Conservation (phyloP, 768 basidiomycete genomes). For the Termitomyces sp. region DNA sequence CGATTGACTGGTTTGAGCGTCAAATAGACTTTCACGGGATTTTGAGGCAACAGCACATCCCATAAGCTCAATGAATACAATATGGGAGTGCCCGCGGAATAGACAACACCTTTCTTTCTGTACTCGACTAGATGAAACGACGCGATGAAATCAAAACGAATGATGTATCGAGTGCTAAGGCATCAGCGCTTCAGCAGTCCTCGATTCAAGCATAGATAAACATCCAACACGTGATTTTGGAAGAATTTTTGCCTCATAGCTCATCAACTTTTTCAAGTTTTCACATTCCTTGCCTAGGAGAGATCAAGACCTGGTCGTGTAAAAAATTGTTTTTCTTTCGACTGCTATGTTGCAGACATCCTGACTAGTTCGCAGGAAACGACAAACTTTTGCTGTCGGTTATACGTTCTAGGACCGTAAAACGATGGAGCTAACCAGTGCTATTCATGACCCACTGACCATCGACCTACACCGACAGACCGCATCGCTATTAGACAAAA, state of each 20-base stretch:
- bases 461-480: constrained; percentile 56
- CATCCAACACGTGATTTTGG: not conserved
- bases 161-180: no score
- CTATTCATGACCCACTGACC: constrained; percentile 49
- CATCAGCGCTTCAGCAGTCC: no score
- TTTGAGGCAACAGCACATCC: no score
- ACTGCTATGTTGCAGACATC: not conserved
- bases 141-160: no score
- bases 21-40: no score
- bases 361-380: not conserved
- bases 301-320: not conserved
- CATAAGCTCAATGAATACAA: no score
- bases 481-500: constrained; percentile 33
- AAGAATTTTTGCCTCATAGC: not conserved
- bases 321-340: not conserved
- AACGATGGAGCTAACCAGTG: constrained; percentile 17
- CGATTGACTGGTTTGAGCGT: no score
- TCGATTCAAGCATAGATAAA: not conserved
- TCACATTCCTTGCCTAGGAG: not conserved
- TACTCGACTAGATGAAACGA: no score
- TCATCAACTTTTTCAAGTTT: not conserved
- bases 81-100: no score
- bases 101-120: no score
- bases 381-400: not conserved
- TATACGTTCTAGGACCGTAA: constrained; percentile 5